phyloP scores from a whole-genome alignment of 257 asterid species.

The Nicotiana noctiflora region DNA sequence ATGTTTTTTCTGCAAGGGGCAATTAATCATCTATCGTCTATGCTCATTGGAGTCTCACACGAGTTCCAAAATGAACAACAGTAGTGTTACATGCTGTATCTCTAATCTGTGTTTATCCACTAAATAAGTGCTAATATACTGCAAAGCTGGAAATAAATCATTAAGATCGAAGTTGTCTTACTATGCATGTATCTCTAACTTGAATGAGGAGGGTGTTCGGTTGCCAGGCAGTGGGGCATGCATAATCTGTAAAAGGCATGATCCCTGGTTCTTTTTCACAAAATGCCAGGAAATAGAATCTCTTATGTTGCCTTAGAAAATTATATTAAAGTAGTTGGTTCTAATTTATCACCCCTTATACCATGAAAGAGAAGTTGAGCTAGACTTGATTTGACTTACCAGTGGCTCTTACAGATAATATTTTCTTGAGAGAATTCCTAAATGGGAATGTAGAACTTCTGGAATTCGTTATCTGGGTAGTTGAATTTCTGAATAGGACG shows the following conservation, averaged over 20 bases:
- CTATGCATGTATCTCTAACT: neutral
- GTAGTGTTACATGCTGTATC: neutral
- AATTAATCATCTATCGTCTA: neutral
- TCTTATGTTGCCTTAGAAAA: neutral
- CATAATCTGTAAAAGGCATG: neutral
- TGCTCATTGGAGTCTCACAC: neutral
- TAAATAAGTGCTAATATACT: neutral
- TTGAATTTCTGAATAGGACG: neutral
- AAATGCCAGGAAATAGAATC: neutral
- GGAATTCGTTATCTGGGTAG: neutral
- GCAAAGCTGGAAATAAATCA: neutral
- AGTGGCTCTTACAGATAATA: neutral
- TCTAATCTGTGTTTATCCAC: neutral
- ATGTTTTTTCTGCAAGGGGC: neutral
- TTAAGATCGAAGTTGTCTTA: neutral
- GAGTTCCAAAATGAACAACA: neutral
- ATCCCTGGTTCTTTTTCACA: neutral
- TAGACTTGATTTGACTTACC: conserved; percentile 2
- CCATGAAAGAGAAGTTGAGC: neutral
- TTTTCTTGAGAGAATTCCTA: neutral
- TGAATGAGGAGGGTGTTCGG: neutral
- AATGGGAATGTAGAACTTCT: neutral
- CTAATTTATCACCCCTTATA: neutral
- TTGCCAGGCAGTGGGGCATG: neutral
- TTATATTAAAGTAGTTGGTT: neutral